A percentile compares a stretch with the other conserved stretches of the same genome.
phyloP scores from a whole-genome alignment of 495 filamentous ascomycete species.

The Talaromyces thailandensis region DNA sequence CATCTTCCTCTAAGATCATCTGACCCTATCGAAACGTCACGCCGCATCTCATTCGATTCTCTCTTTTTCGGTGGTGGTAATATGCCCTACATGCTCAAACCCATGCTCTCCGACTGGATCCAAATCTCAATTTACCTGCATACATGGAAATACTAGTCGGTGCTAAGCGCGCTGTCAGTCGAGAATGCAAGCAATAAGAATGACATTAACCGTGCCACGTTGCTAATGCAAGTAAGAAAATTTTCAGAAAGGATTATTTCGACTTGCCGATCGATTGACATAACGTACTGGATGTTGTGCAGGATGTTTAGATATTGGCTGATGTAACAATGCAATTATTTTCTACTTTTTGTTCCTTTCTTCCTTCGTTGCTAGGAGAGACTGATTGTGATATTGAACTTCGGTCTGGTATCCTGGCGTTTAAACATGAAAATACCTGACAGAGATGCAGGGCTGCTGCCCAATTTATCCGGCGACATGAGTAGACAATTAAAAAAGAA shows the following conservation, averaged over 20 bases:
- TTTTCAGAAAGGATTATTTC: neutral
- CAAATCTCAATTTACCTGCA: neutral
- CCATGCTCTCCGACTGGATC: neutral
- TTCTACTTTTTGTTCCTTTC: neutral
- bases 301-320: neutral
- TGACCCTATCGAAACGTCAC: neutral
- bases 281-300: neutral
- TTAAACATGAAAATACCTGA: neutral
- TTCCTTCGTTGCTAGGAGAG: neutral
- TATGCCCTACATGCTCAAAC: neutral
- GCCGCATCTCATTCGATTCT: neutral
- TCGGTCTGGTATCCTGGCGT: neutral
- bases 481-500: neutral
- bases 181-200: neutral
- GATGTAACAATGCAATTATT: neutral
- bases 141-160: neutral
- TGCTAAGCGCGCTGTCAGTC: neutral
- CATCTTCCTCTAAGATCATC: neutral
- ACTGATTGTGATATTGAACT: neutral
- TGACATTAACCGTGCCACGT: neutral
- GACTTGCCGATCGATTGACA: neutral
- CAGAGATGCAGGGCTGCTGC: neutral
- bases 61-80: neutral
- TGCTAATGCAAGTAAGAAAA: neutral
- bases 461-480: neutral